Evolutionary conservation across 371 early-diverging fungal species (phyloP).

Genomic region (Rhizomucor pusillus): DNA sequence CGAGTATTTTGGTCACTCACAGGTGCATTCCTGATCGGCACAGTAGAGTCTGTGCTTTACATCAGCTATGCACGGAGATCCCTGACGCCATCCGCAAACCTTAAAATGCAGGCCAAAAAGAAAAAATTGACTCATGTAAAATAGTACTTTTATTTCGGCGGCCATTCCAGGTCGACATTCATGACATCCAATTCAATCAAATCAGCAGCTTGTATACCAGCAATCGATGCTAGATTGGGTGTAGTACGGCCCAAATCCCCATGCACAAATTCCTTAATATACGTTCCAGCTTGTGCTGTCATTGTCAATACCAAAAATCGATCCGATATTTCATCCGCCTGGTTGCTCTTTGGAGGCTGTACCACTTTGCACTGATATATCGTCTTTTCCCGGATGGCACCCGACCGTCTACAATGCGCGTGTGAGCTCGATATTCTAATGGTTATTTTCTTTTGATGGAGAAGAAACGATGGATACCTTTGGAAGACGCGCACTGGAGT

Average conservation of each 20-base stretch:
- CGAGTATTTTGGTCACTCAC: slow-evolving; percentile 49
- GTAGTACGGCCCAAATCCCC: slow-evolving; percentile 92
- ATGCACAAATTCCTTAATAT: slow-evolving; percentile 99
- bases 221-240: slow-evolving; percentile 77
- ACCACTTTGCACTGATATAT: slow-evolving; percentile 53
- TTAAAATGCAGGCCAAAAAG: slow-evolving; percentile 10
- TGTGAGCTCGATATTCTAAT: not conserved
- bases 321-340: slow-evolving; percentile 15
- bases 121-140: slow-evolving; percentile 15
- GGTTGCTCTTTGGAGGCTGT: slow-evolving; percentile 11
- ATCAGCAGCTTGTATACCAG: slow-evolving; percentile 66
- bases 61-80: slow-evolving; percentile 28
- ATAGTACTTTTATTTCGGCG: slow-evolving; percentile 18
- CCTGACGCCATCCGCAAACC: slow-evolving; percentile 17
- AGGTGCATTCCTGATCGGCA: slow-evolving; percentile 52
- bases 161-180: slow-evolving; percentile 78
- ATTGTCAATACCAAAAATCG: slow-evolving; percentile 65
- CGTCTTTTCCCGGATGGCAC: slow-evolving; percentile 68
- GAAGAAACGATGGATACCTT: slow-evolving; percentile 29
- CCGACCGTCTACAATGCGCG: slow-evolving; percentile 60
- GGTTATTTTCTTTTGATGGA: not conserved
- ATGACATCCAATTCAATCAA: slow-evolving; percentile 87
- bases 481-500: slow-evolving; percentile 96
- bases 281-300: slow-evolving; percentile 92
- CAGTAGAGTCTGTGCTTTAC: slow-evolving; percentile 53